Evolutionary conservation across 768 basidiomycete species (phyloP).

Genomic region (Leccinum disarticulatum): DNA sequence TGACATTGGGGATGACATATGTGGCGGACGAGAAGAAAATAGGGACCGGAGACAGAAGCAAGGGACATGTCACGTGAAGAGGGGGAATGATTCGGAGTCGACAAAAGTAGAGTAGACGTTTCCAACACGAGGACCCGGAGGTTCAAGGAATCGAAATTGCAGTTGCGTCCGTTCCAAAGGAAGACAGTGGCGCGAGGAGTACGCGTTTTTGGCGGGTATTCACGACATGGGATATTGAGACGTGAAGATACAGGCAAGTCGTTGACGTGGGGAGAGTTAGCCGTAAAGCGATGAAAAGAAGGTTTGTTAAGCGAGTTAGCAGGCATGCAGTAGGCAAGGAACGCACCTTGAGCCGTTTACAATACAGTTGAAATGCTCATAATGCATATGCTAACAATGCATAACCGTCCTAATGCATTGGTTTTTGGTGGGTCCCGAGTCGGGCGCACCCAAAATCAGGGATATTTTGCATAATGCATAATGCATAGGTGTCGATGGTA

Average conservation of each 20-base stretch:
- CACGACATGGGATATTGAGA: slow-evolving; percentile 14
- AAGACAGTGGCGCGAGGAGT: slow-evolving; percentile 4
- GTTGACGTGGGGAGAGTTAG: slow-evolving; percentile 4
- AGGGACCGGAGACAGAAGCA: background rate
- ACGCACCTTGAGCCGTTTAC: slow-evolving; percentile 84
- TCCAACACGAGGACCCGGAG: slow-evolving; percentile 30
- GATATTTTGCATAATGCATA: no score
- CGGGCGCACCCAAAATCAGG: no score
- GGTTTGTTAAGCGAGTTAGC: slow-evolving; percentile 21
- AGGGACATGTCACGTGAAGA: slow-evolving; percentile 1
- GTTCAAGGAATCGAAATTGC: slow-evolving; percentile 23
- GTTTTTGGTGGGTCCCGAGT: no score
- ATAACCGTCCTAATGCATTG: no score
- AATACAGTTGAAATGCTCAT: slow-evolving; percentile 35
- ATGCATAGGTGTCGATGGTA: no score
- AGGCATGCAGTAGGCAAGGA: slow-evolving; percentile 4
- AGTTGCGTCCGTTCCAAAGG: slow-evolving; percentile 18
- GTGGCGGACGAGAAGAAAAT: slow-evolving; percentile 1
- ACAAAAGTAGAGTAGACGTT: slow-evolving; percentile 8
- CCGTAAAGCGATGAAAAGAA: slow-evolving; percentile 15
- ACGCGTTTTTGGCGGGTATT: background rate
- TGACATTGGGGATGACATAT: background rate
- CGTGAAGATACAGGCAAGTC: slow-evolving; percentile 6
- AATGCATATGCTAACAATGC: no score
- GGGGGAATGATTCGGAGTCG: background rate